A percentile compares a stretch with the other conserved stretches of the same genome.
phyloP scores from a whole-genome alignment of 345 rosid species.

The Anacardium occidentale region DNA sequence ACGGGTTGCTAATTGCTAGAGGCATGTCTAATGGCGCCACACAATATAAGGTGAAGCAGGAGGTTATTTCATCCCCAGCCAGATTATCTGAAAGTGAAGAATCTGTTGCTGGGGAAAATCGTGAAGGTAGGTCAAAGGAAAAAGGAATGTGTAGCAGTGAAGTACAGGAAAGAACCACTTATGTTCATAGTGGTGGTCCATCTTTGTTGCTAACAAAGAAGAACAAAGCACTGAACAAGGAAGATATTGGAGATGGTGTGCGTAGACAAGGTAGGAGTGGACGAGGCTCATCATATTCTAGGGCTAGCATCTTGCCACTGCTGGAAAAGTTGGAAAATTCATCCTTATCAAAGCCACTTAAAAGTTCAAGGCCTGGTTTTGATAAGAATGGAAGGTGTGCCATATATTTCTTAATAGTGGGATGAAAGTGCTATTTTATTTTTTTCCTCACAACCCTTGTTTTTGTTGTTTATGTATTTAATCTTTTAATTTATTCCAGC shows the following conservation, averaged over 20 bases:
- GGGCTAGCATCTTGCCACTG: conserved; percentile 34
- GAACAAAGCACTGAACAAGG: conserved; percentile 36
- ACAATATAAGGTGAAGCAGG: conserved; percentile 41
- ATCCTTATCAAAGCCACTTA: conserved; percentile 38
- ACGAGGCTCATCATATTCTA: conserved; percentile 37
- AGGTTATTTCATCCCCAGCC: conserved; percentile 48
- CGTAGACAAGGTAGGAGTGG: conserved; percentile 53
- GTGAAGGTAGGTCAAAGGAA: conserved; percentile 36
- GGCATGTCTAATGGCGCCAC: conserved; percentile 33
- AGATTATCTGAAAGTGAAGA: conserved; percentile 60
- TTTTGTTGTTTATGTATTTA: conserved; percentile 1
- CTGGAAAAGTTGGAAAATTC: conserved; percentile 49
- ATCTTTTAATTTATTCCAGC: conserved; percentile 35
- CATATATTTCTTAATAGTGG: conserved; percentile 11
- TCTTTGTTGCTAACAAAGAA: conserved; percentile 35
- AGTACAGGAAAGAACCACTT: conserved; percentile 31
- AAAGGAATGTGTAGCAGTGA: conserved; percentile 33
- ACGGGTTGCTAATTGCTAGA: conserved; percentile 32
- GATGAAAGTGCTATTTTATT: not conserved
- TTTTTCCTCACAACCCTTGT: not conserved
- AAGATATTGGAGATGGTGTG: conserved; percentile 44
- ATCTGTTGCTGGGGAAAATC: conserved; percentile 46
- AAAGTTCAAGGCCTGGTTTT: conserved; percentile 38
- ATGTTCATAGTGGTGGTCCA: conserved; percentile 31
- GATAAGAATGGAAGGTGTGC: conserved; percentile 54